These are phyloP conservation scores for Colletotrichum tofieldiae DNA, from an alignment of 2,329 filamentous ascomycete genomes.

Conservation along the genomic window DNA sequence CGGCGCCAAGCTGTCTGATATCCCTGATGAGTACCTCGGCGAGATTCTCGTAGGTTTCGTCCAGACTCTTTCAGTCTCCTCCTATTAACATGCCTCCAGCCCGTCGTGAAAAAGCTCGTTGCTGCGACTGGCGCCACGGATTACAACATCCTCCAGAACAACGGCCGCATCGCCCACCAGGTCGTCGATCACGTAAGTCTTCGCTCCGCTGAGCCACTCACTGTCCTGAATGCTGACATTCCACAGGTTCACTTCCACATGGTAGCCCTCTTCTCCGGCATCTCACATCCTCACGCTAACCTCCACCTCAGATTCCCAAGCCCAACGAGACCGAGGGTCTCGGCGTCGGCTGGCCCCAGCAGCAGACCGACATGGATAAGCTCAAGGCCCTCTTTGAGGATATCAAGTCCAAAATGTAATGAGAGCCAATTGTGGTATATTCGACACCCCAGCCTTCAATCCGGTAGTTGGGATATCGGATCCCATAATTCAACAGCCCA, in stretches of 20 bases:
- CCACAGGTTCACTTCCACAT: slow-evolving; percentile 91
- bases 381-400: slow-evolving; percentile 86
- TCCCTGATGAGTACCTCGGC: slow-evolving; percentile 87
- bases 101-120: slow-evolving; percentile 90
- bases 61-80: background rate
- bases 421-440: slow-evolving; percentile 10
- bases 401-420: slow-evolving; percentile 89
- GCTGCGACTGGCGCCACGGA: slow-evolving; percentile 81
- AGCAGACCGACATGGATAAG: slow-evolving; percentile 84
- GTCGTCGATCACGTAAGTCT: slow-evolving; percentile 88
- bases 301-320: slow-evolving; percentile 83
- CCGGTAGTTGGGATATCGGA: slow-evolving; percentile 8
- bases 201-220: background rate
- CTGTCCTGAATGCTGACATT: slow-evolving; percentile 23
- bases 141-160: slow-evolving; percentile 98
- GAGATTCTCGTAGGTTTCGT: slow-evolving; percentile 81
- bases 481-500: slow-evolving; percentile 40
- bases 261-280: slow-evolving; percentile 64
- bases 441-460: background rate
- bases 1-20: slow-evolving; percentile 91
- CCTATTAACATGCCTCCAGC: slow-evolving; percentile 57
- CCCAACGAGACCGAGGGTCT: slow-evolving; percentile 88
- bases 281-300: slow-evolving; percentile 17
- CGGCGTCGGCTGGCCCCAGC: slow-evolving; percentile 83
- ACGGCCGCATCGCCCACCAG: slow-evolving; percentile 92